phyloP scores from a whole-genome alignment of 768 basidiomycete species.

The Tubosaeta sp. region DNA sequence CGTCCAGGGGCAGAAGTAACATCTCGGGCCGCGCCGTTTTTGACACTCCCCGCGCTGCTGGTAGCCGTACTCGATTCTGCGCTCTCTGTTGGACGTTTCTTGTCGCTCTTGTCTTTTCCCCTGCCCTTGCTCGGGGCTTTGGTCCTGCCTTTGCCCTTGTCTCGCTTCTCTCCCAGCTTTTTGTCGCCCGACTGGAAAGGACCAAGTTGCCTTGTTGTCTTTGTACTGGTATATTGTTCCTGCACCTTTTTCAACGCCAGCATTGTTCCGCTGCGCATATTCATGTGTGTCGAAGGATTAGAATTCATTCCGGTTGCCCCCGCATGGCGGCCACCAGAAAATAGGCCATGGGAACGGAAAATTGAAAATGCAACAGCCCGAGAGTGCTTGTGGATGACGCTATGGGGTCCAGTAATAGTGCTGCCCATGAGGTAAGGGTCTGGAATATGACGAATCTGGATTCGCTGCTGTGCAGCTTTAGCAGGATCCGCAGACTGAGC shows the following conservation, averaged over 20 bases:
- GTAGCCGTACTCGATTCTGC: conserved; percentile 28
- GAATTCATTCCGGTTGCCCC: conserved; percentile 5
- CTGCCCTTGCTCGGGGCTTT: conserved; percentile 30
- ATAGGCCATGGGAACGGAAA: conserved; percentile 53
- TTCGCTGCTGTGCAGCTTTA: conserved; percentile 64
- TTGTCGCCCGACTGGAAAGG: conserved; percentile 6
- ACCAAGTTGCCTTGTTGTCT: conserved; percentile 54
- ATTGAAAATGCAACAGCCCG: conserved; percentile 76
- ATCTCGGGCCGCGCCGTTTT: conserved; percentile 4
- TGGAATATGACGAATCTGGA: conserved; percentile 55
- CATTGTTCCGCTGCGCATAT: conserved; percentile 44
- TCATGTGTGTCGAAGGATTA: conserved; percentile 19
- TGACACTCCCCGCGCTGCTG: conserved; percentile 29
- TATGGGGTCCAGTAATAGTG: conserved; percentile 50
- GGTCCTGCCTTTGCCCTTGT: conserved; percentile 14
- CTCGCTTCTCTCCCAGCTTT: conserved; percentile 20
- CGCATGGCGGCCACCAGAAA: conserved; percentile 13
- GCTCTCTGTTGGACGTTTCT: conserved; percentile 31
- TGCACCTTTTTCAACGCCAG: conserved; percentile 75
- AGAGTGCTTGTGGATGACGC: conserved; percentile 79
- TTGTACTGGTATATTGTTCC: conserved; percentile 72
- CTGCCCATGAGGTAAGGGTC: conserved; percentile 44
- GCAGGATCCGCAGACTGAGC: conserved; percentile 42
- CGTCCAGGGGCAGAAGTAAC: conserved; percentile 6
- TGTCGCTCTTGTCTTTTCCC: conserved; percentile 25